A percentile compares a stretch with the other conserved stretches of the same genome.
Evolutionary conservation across 805 yeast species (phyloP).

Genomic region (Maudiozyma serrabonitensis): DNA sequence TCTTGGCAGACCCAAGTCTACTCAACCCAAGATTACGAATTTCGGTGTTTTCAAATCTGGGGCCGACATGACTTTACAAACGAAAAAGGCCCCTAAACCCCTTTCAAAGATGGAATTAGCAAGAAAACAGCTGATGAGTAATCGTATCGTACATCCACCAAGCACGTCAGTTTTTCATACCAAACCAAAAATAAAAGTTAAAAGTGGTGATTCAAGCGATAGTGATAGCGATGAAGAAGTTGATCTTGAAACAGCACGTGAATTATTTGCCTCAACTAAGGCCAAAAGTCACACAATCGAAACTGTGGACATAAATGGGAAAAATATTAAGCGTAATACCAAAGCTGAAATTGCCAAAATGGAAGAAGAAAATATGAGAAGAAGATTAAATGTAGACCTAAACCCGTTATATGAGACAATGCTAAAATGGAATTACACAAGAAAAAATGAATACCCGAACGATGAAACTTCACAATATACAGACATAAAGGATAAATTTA

Average conservation of each 20-base stretch:
- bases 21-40: constrained; percentile 31
- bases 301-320: constrained; percentile 36
- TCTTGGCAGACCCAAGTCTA: constrained; percentile 20
- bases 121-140: constrained; percentile 25
- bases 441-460: constrained; percentile 49
- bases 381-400: constrained; percentile 67
- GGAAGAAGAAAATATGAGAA: constrained; percentile 71
- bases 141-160: constrained; percentile 37
- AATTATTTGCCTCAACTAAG: constrained; percentile 28
- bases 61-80: constrained; percentile 14
- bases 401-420: constrained; percentile 63
- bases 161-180: constrained; percentile 42
- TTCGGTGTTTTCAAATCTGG: constrained; percentile 31
- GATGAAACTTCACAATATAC: constrained; percentile 34
- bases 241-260: constrained; percentile 31
- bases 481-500: constrained; percentile 47
- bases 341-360: constrained; percentile 37
- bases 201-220: constrained; percentile 25
- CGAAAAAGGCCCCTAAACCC: constrained; percentile 22
- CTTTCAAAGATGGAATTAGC: constrained; percentile 32
- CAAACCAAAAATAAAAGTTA: constrained; percentile 21
- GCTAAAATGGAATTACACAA: constrained; percentile 67
- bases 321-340: constrained; percentile 27
- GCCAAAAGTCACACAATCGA: constrained; percentile 24
- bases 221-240: constrained; percentile 34